Conservation (phyloP, 139 green algal species). For the Desmodesmus armatus region DNA sequence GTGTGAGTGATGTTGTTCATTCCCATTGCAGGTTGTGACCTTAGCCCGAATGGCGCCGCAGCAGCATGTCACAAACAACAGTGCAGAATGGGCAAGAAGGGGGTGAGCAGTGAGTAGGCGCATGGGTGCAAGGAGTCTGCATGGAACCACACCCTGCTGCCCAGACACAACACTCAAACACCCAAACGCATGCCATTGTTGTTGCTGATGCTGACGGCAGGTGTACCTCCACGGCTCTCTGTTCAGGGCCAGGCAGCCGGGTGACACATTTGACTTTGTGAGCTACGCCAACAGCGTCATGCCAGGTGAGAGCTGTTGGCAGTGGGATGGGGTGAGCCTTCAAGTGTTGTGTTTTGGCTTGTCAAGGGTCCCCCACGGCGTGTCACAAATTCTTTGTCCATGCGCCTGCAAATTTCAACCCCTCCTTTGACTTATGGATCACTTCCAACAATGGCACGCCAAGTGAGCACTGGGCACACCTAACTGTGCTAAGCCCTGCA, state of each 20-base stretch:
- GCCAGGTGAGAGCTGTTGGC: slow-evolving; percentile 7
- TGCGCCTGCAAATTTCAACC: neutral
- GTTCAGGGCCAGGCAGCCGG: neutral
- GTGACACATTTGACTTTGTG: neutral
- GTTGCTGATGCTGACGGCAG: neutral
- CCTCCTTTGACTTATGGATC: neutral
- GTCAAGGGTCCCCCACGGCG: neutral
- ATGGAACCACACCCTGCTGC: too few species aligned
- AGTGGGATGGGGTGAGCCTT: neutral
- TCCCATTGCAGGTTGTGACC: neutral
- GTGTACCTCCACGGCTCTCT: slow-evolving; percentile 33
- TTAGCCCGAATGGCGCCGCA: neutral
- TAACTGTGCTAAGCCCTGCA: too few species aligned
- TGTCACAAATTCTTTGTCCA: neutral
- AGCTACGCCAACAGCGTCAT: neutral
- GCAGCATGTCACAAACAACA: neutral
- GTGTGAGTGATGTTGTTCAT: neutral
- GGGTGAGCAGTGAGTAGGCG: too few species aligned
- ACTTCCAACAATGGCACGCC: too few species aligned
- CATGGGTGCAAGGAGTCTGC: too few species aligned
- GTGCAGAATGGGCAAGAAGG: neutral
- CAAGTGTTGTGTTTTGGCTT: neutral
- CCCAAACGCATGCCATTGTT: neutral
- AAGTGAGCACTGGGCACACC: too few species aligned
- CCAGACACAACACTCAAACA: too few species aligned